These are phyloP conservation scores for Musa troglodytarum DNA, from an alignment of 176 grass and related monocot species.

Conservation along the genomic window DNA sequence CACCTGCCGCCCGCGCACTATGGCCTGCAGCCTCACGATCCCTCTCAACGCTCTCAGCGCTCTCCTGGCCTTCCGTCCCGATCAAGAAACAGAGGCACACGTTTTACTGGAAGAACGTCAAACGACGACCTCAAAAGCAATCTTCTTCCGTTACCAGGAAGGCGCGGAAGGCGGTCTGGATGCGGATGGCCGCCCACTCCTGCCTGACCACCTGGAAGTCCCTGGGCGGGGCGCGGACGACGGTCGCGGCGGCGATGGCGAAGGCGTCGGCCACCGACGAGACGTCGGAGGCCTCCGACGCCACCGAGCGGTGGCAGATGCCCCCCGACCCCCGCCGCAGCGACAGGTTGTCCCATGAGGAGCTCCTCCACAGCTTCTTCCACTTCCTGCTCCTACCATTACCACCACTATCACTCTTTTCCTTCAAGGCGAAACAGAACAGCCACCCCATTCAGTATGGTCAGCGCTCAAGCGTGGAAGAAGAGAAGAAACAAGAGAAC, in stretches of 20 bases:
- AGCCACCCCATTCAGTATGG: neutral
- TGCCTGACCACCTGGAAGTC: constrained; percentile 6
- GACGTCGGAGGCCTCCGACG: constrained; percentile 4
- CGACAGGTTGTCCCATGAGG: constrained; percentile 3
- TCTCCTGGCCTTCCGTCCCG: neutral
- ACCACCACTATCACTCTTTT: neutral
- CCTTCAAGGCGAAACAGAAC: neutral
- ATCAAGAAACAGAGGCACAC: neutral
- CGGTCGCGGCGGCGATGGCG: neutral
- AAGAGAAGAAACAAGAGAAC: neutral
- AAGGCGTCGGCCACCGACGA: constrained; percentile 32
- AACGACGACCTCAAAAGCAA: neutral
- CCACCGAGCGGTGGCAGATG: neutral
- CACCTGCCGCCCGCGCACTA: constrained; percentile 86
- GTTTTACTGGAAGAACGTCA: neutral
- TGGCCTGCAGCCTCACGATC: constrained; percentile 82
- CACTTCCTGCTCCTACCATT: constrained; percentile 9
- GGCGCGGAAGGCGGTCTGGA: constrained; percentile 14
- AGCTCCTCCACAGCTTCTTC: constrained; percentile 19
- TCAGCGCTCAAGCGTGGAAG: too few species aligned
- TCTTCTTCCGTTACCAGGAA: neutral
- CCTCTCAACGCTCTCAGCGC: constrained; percentile 51
- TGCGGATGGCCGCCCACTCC: constrained; percentile 13
- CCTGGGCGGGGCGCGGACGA: constrained; percentile 12
- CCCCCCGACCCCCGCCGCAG: constrained; percentile 2